Conservation (phyloP, 208 protist species). For the Leishmania major region DNA sequence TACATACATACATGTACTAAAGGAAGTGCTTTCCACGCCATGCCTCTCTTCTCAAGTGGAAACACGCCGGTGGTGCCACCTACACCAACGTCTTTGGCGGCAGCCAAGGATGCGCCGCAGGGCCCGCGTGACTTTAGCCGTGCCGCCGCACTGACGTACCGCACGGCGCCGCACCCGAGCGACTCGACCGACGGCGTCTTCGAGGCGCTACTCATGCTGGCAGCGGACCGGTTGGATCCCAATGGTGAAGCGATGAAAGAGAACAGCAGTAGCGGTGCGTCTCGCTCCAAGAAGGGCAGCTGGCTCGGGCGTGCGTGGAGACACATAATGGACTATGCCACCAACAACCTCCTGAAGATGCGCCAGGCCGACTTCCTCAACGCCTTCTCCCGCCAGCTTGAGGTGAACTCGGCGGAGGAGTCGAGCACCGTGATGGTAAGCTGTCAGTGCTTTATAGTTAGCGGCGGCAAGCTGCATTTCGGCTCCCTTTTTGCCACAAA, state of each 20-base stretch:
- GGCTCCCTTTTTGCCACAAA: constrained; percentile 54
- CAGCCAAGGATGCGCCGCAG: constrained; percentile 6
- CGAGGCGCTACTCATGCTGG: constrained; percentile 30
- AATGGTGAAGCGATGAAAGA: constrained; percentile 6
- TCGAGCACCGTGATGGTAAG: constrained; percentile 47
- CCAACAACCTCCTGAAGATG: constrained; percentile 14
- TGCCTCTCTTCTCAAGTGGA: not conserved
- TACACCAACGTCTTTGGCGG: not conserved
- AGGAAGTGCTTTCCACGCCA: not conserved
- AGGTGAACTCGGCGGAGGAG: constrained; percentile 37
- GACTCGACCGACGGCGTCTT: constrained; percentile 34
- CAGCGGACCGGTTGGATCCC: constrained; percentile 13
- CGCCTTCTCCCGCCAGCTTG: constrained; percentile 59
- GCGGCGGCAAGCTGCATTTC: constrained; percentile 32
- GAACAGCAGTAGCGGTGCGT: not conserved
- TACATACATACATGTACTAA: not conserved
- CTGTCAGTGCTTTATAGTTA: constrained; percentile 53
- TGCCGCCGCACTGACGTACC: constrained; percentile 57
- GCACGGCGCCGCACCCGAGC: constrained; percentile 48
- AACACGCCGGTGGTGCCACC: not conserved
- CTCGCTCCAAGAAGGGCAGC: not conserved
- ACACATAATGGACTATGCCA: constrained; percentile 21
- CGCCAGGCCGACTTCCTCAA: constrained; percentile 43
- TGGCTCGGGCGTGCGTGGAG: constrained; percentile 43
- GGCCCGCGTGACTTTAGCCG: constrained; percentile 23